Percentiles rank a stretch among this genome's conserved stretches.
Evolutionary conservation across 176 grass and related monocot genomes (phyloP).

Genomic region (Hyparrhenia diplandra): DNA sequence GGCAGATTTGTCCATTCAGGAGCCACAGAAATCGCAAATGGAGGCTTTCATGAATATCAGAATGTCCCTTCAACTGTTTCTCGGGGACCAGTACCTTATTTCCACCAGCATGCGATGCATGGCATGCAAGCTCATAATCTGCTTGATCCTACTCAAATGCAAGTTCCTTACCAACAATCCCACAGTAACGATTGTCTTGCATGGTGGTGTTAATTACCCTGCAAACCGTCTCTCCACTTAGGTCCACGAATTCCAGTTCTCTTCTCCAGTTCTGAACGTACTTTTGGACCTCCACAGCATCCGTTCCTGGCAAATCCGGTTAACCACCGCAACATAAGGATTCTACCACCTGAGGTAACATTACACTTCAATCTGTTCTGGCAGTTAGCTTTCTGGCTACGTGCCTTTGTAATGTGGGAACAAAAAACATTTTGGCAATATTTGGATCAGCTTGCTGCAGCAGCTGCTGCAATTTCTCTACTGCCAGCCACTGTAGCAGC

Average conservation of each 20-base stretch:
- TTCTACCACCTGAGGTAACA: constrained; percentile 50
- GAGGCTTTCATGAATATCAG: constrained; percentile 41
- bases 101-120: constrained; percentile 46
- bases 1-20: constrained; percentile 50
- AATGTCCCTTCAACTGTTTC: constrained; percentile 33
- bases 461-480: background rate
- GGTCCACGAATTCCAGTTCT: constrained; percentile 50
- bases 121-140: constrained; percentile 55
- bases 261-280: constrained; percentile 40
- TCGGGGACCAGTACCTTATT: constrained; percentile 49
- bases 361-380: constrained; percentile 3
- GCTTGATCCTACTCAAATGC: constrained; percentile 48
- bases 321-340: constrained; percentile 40
- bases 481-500: background rate
- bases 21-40: constrained; percentile 36
- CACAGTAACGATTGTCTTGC: constrained; percentile 33
- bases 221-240: constrained; percentile 37
- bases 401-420: background rate
- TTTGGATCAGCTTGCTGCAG: background rate
- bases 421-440: background rate
- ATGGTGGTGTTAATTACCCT: constrained; percentile 42
- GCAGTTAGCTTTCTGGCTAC: constrained; percentile 1
- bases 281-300: constrained; percentile 45
- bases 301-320: constrained; percentile 41
- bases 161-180: constrained; percentile 47